These are phyloP conservation scores for Ambrosiella xylebori DNA, from an alignment of 2,329 filamentous ascomycete species.

Conservation along the genomic window DNA sequence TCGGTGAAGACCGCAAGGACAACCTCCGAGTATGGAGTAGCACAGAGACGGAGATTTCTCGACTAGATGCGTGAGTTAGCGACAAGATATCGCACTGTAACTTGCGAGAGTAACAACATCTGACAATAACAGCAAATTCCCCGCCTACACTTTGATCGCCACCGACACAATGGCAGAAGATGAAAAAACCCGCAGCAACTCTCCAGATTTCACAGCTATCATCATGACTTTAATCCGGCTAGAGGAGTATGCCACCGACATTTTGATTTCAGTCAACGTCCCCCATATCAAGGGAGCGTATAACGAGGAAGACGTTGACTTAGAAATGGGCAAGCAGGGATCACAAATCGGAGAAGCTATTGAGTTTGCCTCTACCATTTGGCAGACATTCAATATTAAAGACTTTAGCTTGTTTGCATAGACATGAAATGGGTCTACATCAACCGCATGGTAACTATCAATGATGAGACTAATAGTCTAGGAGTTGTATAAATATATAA, in stretches of 20 bases:
- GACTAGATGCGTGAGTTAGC: conserved; percentile 30
- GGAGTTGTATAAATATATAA: too few relatives aligned
- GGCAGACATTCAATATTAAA: conserved; percentile 58
- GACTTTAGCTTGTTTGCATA: conserved; percentile 57
- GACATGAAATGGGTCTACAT: background rate
- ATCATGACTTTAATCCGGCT: conserved; percentile 64
- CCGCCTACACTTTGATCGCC: conserved; percentile 53
- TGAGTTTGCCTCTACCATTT: conserved; percentile 50
- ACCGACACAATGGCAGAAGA: conserved; percentile 34
- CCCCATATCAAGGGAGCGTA: conserved; percentile 65
- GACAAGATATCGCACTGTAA: background rate
- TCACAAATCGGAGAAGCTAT: conserved; percentile 50
- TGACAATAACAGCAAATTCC: conserved; percentile 21
- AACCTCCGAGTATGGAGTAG: conserved; percentile 50
- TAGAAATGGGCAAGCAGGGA: conserved; percentile 46
- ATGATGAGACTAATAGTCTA: too few relatives aligned
- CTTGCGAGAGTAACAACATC: background rate
- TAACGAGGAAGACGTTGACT: conserved; percentile 52
- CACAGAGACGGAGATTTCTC: conserved; percentile 40
- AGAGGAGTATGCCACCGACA: conserved; percentile 57
- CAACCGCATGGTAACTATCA: too few relatives aligned
- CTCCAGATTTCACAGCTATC: conserved; percentile 52
- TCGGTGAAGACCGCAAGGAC: conserved; percentile 41
- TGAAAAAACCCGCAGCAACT: conserved; percentile 16
- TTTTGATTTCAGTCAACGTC: conserved; percentile 76